Evolutionary conservation across 2,329 filamentous ascomycete species (phyloP).

Genomic region (Diaporthe eres): DNA sequence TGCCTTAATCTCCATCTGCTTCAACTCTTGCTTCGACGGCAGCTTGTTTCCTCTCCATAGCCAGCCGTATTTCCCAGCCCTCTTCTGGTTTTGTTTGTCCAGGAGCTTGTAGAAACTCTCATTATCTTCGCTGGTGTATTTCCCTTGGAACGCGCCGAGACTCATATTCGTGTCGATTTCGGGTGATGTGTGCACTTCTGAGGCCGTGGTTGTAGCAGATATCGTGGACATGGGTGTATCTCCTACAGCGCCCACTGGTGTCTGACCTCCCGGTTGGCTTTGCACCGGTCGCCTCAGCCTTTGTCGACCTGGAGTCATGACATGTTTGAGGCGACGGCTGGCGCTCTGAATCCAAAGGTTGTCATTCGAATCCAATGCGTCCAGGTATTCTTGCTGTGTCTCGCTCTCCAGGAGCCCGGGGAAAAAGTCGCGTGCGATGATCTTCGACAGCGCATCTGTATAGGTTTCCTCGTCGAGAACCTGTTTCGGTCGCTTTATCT

Average conservation of each 20-base stretch:
- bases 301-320: conserved; percentile 83
- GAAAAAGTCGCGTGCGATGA: conserved; percentile 97
- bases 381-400: conserved; percentile 91
- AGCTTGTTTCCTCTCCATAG: conserved; percentile 91
- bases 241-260: conserved; percentile 62
- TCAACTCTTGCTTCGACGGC: conserved; percentile 82
- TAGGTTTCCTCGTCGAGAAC: conserved; percentile 96
- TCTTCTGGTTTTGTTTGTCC: conserved; percentile 90
- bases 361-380: conserved; percentile 90
- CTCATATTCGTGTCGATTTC: conserved; percentile 83
- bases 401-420: conserved; percentile 89
- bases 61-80: conserved; percentile 88
- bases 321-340: conserved; percentile 77
- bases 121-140: conserved; percentile 98
- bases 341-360: conserved; percentile 88
- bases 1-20: conserved; percentile 73
- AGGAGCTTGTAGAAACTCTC: conserved; percentile 95
- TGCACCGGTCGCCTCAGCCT: conserved; percentile 41
- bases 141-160: conserved; percentile 87
- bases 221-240: conserved; percentile 79
- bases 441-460: conserved; percentile 89
- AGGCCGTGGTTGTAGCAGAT: conserved; percentile 47
- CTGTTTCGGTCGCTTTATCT: conserved; percentile 90
- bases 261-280: conserved; percentile 28
- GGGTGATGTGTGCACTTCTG: conserved; percentile 53